Evolutionary conservation across 2,329 filamentous ascomycete genomes (phyloP), one percentile per base, ranked within the genome.

Genomic region (Pseudogymnoascus sp.): DNA sequence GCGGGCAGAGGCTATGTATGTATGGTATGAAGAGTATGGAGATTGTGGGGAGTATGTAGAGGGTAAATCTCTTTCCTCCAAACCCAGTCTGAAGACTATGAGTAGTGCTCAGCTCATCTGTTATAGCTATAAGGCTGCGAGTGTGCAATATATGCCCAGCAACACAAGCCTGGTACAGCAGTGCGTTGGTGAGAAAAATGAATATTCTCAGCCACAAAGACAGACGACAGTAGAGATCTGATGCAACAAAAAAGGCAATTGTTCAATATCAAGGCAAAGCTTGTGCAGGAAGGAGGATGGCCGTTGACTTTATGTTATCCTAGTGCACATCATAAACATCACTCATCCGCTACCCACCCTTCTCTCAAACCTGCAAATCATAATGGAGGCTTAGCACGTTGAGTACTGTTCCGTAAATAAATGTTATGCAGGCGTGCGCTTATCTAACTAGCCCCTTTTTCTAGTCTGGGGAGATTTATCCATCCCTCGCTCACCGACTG

Each of bases 251-350:
- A 21, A 55, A 12, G 7, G 29, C 48, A 33, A 55, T 55, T 55
- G 3, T 33, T 55, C 25, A 33, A 33, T 55, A 55, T 33, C 48
- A 55, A 55, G 48, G 9, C 48, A 13, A 33, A 33, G 15, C 48
- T 33, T 33, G 29, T 55, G 48, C 48, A 55, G 29, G 33, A 55
- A 21, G 29, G 48, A 55, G 48, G 48, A 55, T 55, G 48, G 48
- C 48, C 48, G 48, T 55, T 55, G 48, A 33, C 48, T 55, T 55
- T 55, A 55, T 55, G 48, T 33, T 33, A 55, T 55, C 48, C 48
- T 21, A 15, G 48, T 55, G 48, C 48, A 55, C 48, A 55, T 55
- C 25, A 48, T 48, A 29, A 45, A 18, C 29, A 55, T 55, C 48
- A 5, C 2, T 29, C 29, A 55, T 55, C 48, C 29, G 15, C 48